phyloP scores from a whole-genome alignment of 2,329 filamentous ascomycete genomes.

The Botrytis pseudocinerea region DNA sequence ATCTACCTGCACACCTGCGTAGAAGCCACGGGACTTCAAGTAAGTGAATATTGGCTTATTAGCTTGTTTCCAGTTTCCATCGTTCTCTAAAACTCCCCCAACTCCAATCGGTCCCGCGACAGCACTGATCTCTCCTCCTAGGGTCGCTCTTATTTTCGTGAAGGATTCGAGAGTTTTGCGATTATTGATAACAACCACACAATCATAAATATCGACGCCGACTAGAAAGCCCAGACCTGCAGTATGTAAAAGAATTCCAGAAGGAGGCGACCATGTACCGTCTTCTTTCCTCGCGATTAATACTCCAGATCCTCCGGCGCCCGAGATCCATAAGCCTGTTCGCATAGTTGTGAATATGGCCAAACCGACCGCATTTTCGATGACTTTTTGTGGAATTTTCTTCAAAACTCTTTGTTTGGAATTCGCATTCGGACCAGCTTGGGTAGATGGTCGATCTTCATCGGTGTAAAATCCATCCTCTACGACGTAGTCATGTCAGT shows the following conservation, averaged over 20 bases:
- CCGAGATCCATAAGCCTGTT: constrained; percentile 86
- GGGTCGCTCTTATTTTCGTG: constrained; percentile 71
- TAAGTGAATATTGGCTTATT: constrained; percentile 75
- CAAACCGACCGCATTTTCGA: constrained; percentile 84
- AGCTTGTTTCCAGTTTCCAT: constrained; percentile 53
- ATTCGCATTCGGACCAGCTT: constrained; percentile 43
- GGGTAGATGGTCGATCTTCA: constrained; percentile 41
- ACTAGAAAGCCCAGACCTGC: constrained; percentile 84
- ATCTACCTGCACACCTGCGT: constrained; percentile 82
- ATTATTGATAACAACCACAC: constrained; percentile 88
- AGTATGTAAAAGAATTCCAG: constrained; percentile 86
- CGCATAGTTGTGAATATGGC: constrained; percentile 97
- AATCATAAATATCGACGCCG: constrained; percentile 94
- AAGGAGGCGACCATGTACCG: constrained; percentile 87
- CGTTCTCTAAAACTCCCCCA: constrained; percentile 41
- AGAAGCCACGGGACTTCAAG: constrained; percentile 85
- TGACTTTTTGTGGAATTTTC: constrained; percentile 83
- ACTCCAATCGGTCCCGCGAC: constrained; percentile 73
- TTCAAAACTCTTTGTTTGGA: constrained; percentile 62
- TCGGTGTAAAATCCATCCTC: constrained; percentile 69
- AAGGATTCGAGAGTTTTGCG: constrained; percentile 81
- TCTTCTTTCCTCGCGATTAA: constrained; percentile 80
- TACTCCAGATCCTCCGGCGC: constrained; percentile 86
- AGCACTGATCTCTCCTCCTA: constrained; percentile 79
- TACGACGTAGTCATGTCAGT: constrained; percentile 36